Evolutionary conservation across 106 monocot genomes (phyloP).

Genomic region (Acorus calamus): DNA sequence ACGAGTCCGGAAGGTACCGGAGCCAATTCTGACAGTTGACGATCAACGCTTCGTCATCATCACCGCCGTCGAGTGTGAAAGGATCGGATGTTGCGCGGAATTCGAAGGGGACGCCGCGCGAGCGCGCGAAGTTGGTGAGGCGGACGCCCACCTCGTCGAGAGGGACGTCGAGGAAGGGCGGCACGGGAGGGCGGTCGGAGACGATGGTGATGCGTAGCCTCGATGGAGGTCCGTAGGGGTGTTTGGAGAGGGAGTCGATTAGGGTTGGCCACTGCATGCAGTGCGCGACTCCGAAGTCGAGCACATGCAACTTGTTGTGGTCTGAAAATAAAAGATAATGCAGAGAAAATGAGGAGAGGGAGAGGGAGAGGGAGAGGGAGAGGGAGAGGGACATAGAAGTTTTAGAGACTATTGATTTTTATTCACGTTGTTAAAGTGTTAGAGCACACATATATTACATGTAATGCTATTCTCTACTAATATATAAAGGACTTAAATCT

Average conservation of each 20-base stretch:
- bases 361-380: no score
- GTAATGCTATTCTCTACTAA: no score
- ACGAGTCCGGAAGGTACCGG: slow-evolving; percentile 8
- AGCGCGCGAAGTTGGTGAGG: slow-evolving; percentile 44
- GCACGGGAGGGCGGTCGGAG: slow-evolving; percentile 11
- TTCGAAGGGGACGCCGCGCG: slow-evolving; percentile 28
- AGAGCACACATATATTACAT: no score
- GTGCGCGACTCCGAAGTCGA: slow-evolving; percentile 38
- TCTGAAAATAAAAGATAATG: slow-evolving; percentile 3
- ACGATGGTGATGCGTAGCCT: slow-evolving; percentile 29
- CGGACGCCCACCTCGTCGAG: slow-evolving; percentile 26
- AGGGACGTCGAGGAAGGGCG: slow-evolving; percentile 27
- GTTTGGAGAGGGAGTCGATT: slow-evolving; percentile 35
- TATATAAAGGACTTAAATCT: no score
- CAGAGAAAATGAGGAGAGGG: no score
- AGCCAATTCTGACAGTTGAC: slow-evolving; percentile 53
- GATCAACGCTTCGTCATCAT: slow-evolving; percentile 26
- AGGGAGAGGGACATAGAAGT: no score
- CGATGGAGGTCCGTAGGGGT: slow-evolving; percentile 24
- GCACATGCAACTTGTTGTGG: slow-evolving; percentile 22
- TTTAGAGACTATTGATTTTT: no score
- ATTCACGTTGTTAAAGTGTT: no score
- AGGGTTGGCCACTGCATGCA: slow-evolving; percentile 72
- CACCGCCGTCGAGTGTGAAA: slow-evolving; percentile 7
- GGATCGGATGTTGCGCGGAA: slow-evolving; percentile 26